Evolutionary conservation across 768 basidiomycete genomes (phyloP).

Genomic region (Naematelia encephala): DNA sequence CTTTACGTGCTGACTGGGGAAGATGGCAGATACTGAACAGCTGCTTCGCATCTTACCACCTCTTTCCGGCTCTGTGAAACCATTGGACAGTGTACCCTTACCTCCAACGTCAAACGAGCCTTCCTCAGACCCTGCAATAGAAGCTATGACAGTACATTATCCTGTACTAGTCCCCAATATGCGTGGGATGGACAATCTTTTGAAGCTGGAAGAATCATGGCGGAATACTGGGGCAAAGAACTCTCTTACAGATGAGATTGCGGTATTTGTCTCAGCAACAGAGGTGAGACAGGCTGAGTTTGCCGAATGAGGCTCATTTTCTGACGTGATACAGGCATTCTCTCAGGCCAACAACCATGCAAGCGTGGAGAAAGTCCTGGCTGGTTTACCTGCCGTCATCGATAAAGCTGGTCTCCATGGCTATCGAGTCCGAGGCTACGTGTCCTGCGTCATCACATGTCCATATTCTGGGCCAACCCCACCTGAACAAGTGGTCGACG

Average conservation of each 20-base stretch:
- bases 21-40: slow-evolving; percentile 86
- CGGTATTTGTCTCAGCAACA: slow-evolving; percentile 84
- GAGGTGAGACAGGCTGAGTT: slow-evolving; percentile 55
- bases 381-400: slow-evolving; percentile 62
- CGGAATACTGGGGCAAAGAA: slow-evolving; percentile 41
- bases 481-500: slow-evolving; percentile 62
- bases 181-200: slow-evolving; percentile 68
- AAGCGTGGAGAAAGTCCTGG: slow-evolving; percentile 67
- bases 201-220: slow-evolving; percentile 57
- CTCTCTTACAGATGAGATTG: slow-evolving; percentile 72
- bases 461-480: slow-evolving; percentile 81
- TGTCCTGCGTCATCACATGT: slow-evolving; percentile 71
- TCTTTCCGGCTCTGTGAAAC: slow-evolving; percentile 5
- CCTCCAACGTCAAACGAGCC: neutral
- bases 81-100: neutral
- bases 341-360: slow-evolving; percentile 79
- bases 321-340: slow-evolving; percentile 54
- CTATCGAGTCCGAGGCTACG: slow-evolving; percentile 67
- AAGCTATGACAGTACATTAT: slow-evolving; percentile 58
- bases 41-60: slow-evolving; percentile 55
- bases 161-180: slow-evolving; percentile 79
- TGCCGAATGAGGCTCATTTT: neutral
- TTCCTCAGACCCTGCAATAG: too few relatives aligned
- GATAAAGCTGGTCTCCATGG: slow-evolving; percentile 63
- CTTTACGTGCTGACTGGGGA: neutral